Evolutionary conservation across 371 early-diverging fungal species (phyloP), one percentile per base, ranked within the genome.

Genomic region (Mucor indicus): DNA sequence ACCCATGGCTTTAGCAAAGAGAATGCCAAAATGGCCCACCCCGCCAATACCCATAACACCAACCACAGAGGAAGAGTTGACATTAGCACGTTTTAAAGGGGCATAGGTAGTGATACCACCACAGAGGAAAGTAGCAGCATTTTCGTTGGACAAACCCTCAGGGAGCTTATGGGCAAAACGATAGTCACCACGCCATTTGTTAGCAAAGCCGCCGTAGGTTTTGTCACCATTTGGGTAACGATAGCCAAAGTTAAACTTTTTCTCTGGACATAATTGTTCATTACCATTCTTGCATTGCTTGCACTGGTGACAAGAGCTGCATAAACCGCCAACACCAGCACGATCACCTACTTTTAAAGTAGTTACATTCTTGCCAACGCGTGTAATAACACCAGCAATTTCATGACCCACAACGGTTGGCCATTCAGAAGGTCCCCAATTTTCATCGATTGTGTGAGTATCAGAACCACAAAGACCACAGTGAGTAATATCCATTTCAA

Each of bases 281-380:
- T 46, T 55, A 35, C 41, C 49, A 9, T 36, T 19, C 29, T 38
- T 16, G 29, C 55, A 60, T 16, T 56, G 44, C 13, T 53, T 36
- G 15, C 52, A 50, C 31, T 57, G 35, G 9, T 57, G 41, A 40
- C 79, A 78, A 21, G 75, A 51, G 19, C 55, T 60, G 23, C 61
- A 67, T 60, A 80, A 76, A 21, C 74, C 76, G n/a, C 86, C 86
- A 13, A 79, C 79, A 15, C 90, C 90, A 41, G 84, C 91, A 11
- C 72, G 33, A 41, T 85, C 81, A 32, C 85, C 90, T 37, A 87
- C 62, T 31, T 67, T 38, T 15, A 81, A 43, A 38, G 73, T 40
- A 3, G 50, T 61, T 9, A 77, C 78, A 24, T 64, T 50, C 7
- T 49, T 55, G 30, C 86, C 86, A 9, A 60, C 33, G 21, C 56